These are phyloP conservation scores for Verticillium dahliae DNA, from an alignment of 2,329 filamentous ascomycete species.

Conservation along the genomic window DNA sequence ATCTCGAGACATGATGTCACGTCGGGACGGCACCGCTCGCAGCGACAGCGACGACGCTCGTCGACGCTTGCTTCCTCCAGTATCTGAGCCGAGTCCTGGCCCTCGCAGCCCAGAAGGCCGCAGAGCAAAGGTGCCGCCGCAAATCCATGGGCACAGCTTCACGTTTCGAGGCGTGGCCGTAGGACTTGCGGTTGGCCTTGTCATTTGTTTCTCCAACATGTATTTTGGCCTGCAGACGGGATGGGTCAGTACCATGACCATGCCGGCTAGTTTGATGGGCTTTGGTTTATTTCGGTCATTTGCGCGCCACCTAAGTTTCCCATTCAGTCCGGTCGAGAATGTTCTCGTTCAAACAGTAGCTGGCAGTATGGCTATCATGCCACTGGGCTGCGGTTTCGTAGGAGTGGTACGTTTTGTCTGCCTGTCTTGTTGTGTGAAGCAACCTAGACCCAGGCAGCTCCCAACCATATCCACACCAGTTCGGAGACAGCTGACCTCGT, in stretches of 20 bases:
- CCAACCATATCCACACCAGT: not conserved
- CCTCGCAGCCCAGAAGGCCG: not conserved
- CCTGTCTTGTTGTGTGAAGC: not conserved
- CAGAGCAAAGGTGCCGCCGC: not conserved
- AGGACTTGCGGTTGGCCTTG: slow-evolving; percentile 75
- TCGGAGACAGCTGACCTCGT: not conserved
- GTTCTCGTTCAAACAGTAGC: slow-evolving; percentile 95
- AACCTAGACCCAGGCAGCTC: not conserved
- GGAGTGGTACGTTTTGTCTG: slow-evolving; percentile 54
- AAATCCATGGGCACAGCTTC: slow-evolving; percentile 59
- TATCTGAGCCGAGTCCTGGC: not conserved
- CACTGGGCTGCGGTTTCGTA: slow-evolving; percentile 89
- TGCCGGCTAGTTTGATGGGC: slow-evolving; percentile 90
- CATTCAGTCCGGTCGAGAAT: slow-evolving; percentile 93
- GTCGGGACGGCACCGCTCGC: not conserved
- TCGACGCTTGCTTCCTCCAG: not conserved
- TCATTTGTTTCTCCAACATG: slow-evolving; percentile 96
- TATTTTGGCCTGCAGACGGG: slow-evolving; percentile 94
- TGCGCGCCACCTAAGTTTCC: slow-evolving; percentile 63
- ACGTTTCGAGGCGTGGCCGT: slow-evolving; percentile 74
- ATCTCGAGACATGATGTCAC: not conserved
- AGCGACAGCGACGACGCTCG: not conserved
- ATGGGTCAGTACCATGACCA: slow-evolving; percentile 75
- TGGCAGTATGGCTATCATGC: slow-evolving; percentile 94
- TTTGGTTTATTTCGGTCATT: slow-evolving; percentile 88